phyloP scores from a whole-genome alignment of 371 early-diverging fungal genomes.

The Paraphysoderma sedebokerense region DNA sequence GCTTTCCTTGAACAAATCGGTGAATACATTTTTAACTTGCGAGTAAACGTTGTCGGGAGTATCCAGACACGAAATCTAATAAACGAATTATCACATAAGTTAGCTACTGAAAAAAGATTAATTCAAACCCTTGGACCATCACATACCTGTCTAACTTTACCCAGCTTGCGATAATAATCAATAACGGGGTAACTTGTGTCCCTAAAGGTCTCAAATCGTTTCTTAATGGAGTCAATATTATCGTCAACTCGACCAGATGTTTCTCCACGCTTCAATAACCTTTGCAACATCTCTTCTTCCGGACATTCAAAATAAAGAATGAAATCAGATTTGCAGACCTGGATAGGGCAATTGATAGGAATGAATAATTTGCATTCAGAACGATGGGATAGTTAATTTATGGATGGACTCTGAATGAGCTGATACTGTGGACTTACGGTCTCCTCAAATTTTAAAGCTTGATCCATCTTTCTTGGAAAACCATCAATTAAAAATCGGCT shows the following conservation, averaged over 20 bases:
- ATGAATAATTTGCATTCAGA: background rate
- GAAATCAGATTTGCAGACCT: conserved; percentile 37
- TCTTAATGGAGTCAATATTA: conserved; percentile 85
- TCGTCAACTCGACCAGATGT: conserved; percentile 88
- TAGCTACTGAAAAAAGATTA: background rate
- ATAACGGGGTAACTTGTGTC: conserved; percentile 83
- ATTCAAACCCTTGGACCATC: conserved; percentile 56
- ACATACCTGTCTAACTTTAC: conserved; percentile 51
- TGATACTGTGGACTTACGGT: conserved; percentile 15
- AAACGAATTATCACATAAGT: background rate
- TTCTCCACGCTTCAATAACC: conserved; percentile 77
- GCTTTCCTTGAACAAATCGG: no score
- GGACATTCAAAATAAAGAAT: conserved; percentile 87
- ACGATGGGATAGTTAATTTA: background rate
- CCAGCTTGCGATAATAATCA: conserved; percentile 44
- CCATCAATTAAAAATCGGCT: conserved; percentile 87
- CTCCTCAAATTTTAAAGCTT: conserved; percentile 83
- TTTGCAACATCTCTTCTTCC: conserved; percentile 67
- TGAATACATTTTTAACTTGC: conserved; percentile 8
- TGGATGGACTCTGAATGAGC: background rate
- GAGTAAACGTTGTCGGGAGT: conserved; percentile 35
- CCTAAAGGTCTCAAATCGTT: conserved; percentile 72
- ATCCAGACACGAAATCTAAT: conserved; percentile 18
- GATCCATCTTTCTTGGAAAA: conserved; percentile 89
- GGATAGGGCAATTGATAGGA: background rate